Evolutionary conservation across 2,329 filamentous ascomycete species (phyloP), one percentile per base, ranked within the genome.

Genomic region (Aspergillus clavatus): DNA sequence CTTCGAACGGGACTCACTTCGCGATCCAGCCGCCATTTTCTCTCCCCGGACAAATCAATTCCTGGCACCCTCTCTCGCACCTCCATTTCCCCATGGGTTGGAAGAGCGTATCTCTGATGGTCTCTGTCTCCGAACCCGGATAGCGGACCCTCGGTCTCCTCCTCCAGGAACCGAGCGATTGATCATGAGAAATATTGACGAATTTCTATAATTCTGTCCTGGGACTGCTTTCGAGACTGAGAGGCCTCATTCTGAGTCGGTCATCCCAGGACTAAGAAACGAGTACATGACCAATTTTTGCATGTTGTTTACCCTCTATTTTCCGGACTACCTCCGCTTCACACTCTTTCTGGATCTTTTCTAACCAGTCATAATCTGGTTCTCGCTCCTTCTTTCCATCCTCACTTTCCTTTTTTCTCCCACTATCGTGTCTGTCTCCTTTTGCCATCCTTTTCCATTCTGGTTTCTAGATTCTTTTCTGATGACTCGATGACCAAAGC

Each of bases 1-100:
- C 4, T 67, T 69, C 38, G 61, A 65, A 50, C 63, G 68, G 31
- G 67, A 70, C 47, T 52, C 59, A 8, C 66, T 70, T 4, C 55
- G 62, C 22, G 46, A 51, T 18, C 62, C 60, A 3, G 60, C 63
- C 11, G 68, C 64, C 3, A 43, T 74, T 7, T 69, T 75, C 42
- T 75, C 72, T 2, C 72, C 72, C 2, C 60, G 71, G 33, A 70
- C 70, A 2, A 66, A 63, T 6, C 67, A 68, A 31, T 75, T 74
- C 45, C 55, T 71, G 50, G 60, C 66, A 4, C 62, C 65, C 5
- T 63, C 68, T 12, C 56, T 71, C 5, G 62, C 52, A 26, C 50
- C 63, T 11, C 63, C 68, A 3, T 60, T 72, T 42, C 61, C 65
- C 4, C 48, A 48, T 27, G 48, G 42, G 28, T 33, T 56, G 7